phyloP scores from a whole-genome alignment of 306 rosid species.

The Bauhinia variegata region DNA sequence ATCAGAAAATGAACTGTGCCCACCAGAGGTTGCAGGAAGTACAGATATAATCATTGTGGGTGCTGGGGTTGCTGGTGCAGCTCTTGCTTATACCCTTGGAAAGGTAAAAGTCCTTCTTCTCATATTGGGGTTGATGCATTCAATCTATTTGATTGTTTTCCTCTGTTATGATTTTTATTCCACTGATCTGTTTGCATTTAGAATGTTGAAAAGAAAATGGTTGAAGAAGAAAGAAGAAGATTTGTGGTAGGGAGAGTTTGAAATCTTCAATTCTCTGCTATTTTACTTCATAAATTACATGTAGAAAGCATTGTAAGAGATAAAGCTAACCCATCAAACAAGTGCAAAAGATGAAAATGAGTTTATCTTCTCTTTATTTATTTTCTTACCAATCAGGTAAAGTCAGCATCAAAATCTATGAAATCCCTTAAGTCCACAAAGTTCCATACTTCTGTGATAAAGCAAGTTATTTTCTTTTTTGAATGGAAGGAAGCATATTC shows the following conservation, averaged over 20 bases:
- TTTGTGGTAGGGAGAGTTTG: background rate
- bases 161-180: background rate
- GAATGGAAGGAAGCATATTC: background rate
- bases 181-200: slow-evolving; percentile 12
- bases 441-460: no score
- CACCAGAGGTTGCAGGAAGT: slow-evolving; percentile 8
- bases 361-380: background rate
- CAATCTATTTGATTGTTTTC: background rate
- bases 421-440: no score
- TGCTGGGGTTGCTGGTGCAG: slow-evolving; percentile 96
- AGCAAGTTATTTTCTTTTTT: background rate
- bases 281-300: no score
- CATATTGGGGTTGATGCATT: slow-evolving; percentile 69
- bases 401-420: background rate
- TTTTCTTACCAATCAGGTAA: background rate
- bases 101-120: slow-evolving; percentile 53
- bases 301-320: no score
- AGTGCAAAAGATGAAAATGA: no score
- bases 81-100: slow-evolving; percentile 92
- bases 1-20: slow-evolving; percentile 33
- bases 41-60: slow-evolving; percentile 82
- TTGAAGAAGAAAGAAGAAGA: background rate
- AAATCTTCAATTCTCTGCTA: no score
- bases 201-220: background rate
- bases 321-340: no score